Conservation (phyloP, 2,329 filamentous ascomycete species). For the Fusarium nodosum region DNA sequence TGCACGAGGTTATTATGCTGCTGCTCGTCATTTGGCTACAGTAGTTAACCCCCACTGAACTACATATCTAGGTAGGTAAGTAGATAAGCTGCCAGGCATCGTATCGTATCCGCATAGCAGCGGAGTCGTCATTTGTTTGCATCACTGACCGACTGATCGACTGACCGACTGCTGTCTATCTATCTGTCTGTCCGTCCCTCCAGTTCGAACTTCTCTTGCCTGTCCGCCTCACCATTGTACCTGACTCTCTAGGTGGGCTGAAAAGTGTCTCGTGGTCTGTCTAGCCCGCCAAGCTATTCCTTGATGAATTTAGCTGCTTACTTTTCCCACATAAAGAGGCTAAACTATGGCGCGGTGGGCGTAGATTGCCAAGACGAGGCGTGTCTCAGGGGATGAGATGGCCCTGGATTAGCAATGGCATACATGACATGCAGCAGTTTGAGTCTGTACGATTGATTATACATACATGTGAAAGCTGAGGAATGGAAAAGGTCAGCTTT, state of each 20-base stretch:
- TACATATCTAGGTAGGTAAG: neutral
- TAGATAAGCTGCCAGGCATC: constrained; percentile 18
- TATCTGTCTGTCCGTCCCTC: constrained; percentile 8
- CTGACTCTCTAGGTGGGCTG: constrained; percentile 17
- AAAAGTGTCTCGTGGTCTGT: constrained; percentile 45
- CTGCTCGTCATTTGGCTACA: constrained; percentile 15
- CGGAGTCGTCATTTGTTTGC: constrained; percentile 10
- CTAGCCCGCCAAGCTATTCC: constrained; percentile 31
- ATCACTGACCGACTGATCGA: constrained; percentile 11
- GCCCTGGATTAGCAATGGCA: constrained; percentile 39
- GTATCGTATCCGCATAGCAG: constrained; percentile 14
- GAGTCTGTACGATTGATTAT: neutral
- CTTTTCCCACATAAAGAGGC: constrained; percentile 33
- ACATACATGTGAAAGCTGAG: constrained; percentile 37
- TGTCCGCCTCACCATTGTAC: constrained; percentile 31
- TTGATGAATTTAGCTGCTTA: constrained; percentile 34
- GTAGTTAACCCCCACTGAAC: constrained; percentile 31
- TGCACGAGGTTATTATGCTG: constrained; percentile 37
- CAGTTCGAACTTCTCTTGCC: constrained; percentile 31
- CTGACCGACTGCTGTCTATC: neutral
- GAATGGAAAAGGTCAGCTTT: constrained; percentile 42
- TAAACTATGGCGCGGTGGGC: constrained; percentile 36
- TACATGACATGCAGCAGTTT: constrained; percentile 13
- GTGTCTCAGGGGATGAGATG: constrained; percentile 47
- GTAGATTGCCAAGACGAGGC: constrained; percentile 43